Conservation (phyloP, 1,139 yeast genomes). For the Casaregolazyma suthepensis region DNA sequence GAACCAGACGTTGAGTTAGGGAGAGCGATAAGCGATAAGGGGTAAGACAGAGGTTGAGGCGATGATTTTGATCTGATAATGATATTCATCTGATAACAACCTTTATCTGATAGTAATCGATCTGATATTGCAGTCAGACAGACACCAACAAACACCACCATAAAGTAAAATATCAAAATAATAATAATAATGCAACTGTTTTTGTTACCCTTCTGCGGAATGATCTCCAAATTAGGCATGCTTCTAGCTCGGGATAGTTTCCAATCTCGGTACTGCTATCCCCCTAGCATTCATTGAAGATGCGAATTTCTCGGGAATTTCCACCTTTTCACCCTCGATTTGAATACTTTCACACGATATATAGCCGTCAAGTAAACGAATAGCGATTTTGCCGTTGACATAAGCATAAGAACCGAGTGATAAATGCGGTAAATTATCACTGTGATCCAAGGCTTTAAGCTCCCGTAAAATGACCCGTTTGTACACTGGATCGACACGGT, state of each 20-base stretch:
- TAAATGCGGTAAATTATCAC: neutral
- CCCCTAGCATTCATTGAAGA: slow-evolving; percentile 4
- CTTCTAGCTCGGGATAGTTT: neutral
- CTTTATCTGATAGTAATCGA: no score
- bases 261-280: neutral
- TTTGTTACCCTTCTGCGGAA: no score
- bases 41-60: no score
- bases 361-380: slow-evolving; percentile 2
- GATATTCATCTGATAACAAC: no score
- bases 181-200: neutral
- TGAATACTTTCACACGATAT: neutral
- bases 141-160: no score
- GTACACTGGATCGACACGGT: slow-evolving; percentile 1
- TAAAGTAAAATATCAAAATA: neutral
- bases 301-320: slow-evolving; percentile 2
- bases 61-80: no score
- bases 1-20: slow-evolving; percentile 26
- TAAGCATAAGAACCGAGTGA: neutral
- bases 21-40: no score
- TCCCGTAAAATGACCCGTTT: slow-evolving; percentile 10
- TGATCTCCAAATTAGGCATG: neutral
- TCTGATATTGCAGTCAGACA: no score
- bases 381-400: neutral
- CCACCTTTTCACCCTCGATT: slow-evolving; percentile 8
- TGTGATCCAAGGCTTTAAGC: neutral